A percentile compares a stretch with the other conserved stretches of the same genome.
Conservation (phyloP, 768 basidiomycete species). For the Termitomyces sp. region DNA sequence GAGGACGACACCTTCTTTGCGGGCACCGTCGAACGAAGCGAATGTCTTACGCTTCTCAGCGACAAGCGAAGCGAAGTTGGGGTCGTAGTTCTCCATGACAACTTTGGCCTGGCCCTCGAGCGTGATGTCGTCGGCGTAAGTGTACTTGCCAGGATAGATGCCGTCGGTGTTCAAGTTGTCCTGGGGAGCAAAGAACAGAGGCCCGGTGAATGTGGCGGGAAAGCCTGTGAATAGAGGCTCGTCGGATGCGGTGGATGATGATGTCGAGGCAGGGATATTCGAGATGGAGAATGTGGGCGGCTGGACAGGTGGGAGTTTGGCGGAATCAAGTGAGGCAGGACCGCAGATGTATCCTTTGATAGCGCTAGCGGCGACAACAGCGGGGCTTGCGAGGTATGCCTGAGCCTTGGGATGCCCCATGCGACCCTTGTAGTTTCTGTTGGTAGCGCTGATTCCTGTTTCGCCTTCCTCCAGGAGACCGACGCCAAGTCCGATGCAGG, state of each 20-base stretch:
- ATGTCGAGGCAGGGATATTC: slow-evolving; percentile 22
- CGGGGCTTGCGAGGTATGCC: slow-evolving; percentile 95
- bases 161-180: slow-evolving; percentile 99
- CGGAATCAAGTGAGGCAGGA: slow-evolving; percentile 63
- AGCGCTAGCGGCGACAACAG: slow-evolving; percentile 95
- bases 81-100: slow-evolving; percentile 99
- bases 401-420: slow-evolving; percentile 96
- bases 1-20: slow-evolving; percentile 68
- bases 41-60: slow-evolving; percentile 40
- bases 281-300: slow-evolving; percentile 59
- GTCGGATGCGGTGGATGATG: slow-evolving; percentile 27
- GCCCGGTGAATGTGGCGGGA: slow-evolving; percentile 78
- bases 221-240: slow-evolving; percentile 81
- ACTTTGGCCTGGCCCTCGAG: slow-evolving; percentile 91
- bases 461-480: slow-evolving; percentile 93
- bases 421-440: slow-evolving; percentile 97
- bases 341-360: slow-evolving; percentile 87
- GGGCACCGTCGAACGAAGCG: slow-evolving; percentile 13
- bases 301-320: slow-evolving; percentile 42
- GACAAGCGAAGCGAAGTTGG: slow-evolving; percentile 72
- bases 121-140: slow-evolving; percentile 98
- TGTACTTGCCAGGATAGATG: slow-evolving; percentile 98
- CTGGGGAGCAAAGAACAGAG: slow-evolving; percentile 89
- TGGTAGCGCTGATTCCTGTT: slow-evolving; percentile 96
- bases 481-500: slow-evolving; percentile 94